Evolutionary conservation across 257 asterid species (phyloP).

Genomic region (Coffea eugenioides): DNA sequence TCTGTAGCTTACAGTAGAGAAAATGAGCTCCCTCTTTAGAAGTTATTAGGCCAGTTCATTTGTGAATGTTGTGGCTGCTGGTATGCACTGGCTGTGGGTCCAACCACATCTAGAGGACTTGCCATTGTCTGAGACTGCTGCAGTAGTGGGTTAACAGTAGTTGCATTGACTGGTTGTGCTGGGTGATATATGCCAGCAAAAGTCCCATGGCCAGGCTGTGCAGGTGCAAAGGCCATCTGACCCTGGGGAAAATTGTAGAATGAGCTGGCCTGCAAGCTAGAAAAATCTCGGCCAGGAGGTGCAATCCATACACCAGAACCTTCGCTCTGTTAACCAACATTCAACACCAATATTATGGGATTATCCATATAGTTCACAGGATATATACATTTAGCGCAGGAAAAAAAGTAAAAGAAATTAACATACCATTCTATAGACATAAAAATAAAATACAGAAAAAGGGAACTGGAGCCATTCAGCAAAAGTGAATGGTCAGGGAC

Average conservation of each 20-base stretch:
- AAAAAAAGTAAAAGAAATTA: not conserved
- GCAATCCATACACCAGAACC: slow-evolving; percentile 77
- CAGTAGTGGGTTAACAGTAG: slow-evolving; percentile 67
- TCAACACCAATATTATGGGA: slow-evolving; percentile 9
- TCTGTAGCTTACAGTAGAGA: slow-evolving; percentile 24
- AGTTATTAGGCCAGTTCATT: slow-evolving; percentile 81
- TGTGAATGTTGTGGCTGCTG: slow-evolving; percentile 93
- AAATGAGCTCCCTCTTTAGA: slow-evolving; percentile 33
- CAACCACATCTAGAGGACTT: slow-evolving; percentile 73
- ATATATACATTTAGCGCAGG: not conserved
- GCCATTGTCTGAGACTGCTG: slow-evolving; percentile 83
- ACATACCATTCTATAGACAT: not conserved
- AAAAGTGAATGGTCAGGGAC: not conserved
- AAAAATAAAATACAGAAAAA: not conserved
- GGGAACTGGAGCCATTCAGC: not conserved
- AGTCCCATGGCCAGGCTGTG: slow-evolving; percentile 77
- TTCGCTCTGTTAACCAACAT: slow-evolving; percentile 55
- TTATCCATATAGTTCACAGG: slow-evolving; percentile 2
- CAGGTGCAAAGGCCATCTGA: slow-evolving; percentile 69
- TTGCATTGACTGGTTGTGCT: slow-evolving; percentile 63
- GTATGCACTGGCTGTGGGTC: slow-evolving; percentile 58
- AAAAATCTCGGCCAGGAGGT: slow-evolving; percentile 63
- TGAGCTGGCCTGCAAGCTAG: slow-evolving; percentile 69
- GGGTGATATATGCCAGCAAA: slow-evolving; percentile 77
- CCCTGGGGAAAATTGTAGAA: slow-evolving; percentile 85